Base-by-base conservation (phyloP, 306 rosid genomes). In the Acacia crassicarpa region DNA sequence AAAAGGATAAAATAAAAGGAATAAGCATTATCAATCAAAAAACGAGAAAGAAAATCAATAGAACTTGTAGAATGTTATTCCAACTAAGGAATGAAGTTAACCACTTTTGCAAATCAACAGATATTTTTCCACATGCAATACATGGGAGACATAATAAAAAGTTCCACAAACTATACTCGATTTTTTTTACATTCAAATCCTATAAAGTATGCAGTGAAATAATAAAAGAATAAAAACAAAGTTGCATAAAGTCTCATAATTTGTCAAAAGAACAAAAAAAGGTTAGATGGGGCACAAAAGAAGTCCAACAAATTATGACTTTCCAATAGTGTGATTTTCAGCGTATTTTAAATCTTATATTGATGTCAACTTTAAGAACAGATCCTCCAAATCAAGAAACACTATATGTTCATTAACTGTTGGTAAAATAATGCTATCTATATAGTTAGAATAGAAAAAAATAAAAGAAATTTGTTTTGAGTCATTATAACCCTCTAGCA, bases 81-180 rank as follows among this genome's bases (percentile, higher is more conserved):
- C 63, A 69, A 84, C 73, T 80, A 72, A 78, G 82, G 73, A 80
- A 43, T 15, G 38, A 63, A 78, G 25, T 9, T 13, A 76, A 76
- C 62, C 74, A 75, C 78, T 20, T 48, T 20, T 38, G 69, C 82
- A 78, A 56, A 49, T 43, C 67, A 84, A 75, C 46, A 58, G 15
- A 58, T 9, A 58, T 58, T 20, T 56, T 58, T 22, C 32, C 65
- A 30, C 27, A 58, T 58, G 65, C 58, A 51, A n/a, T 9, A 58
- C 15, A 58, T 22, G 14, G 30, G 30, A 10, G 32, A 58, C 30
- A 58, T 22, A 10, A 58, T 20, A 22, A 22, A 22, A 58, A 58
- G 65, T 58, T 58, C 9, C 30, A 2, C 4, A 56, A 7, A 56
- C 63, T 2, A 1, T 4, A 49, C 56, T 49, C 8, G 0, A 0